Percentiles rank a stretch among this genome's conserved stretches.
phyloP scores from a whole-genome alignment of 805 yeast species.

The Ogataea salicorniae region DNA sequence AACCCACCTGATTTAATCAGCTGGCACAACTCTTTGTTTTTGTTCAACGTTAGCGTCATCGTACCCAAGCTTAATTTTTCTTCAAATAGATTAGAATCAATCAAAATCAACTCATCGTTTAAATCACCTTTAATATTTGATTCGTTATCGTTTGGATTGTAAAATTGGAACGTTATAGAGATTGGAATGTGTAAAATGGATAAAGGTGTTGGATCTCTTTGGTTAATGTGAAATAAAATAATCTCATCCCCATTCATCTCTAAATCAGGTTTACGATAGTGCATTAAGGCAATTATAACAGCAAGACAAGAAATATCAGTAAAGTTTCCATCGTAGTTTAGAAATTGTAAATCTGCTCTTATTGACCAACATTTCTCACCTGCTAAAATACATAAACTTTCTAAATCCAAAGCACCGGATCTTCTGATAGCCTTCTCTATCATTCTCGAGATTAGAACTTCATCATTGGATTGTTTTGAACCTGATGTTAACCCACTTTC shows the following conservation, averaged over 20 bases:
- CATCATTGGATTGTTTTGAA: constrained; percentile 62
- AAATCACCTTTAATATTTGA: constrained; percentile 66
- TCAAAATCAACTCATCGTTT: constrained; percentile 53
- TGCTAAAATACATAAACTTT: constrained; percentile 83
- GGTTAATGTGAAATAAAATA: constrained; percentile 64
- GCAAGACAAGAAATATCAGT: constrained; percentile 89
- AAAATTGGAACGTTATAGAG: constrained; percentile 85
- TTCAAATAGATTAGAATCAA: constrained; percentile 77
- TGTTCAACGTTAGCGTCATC: constrained; percentile 80
- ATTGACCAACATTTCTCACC: constrained; percentile 90
- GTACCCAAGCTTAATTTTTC: constrained; percentile 73
- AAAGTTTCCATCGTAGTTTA: constrained; percentile 89
- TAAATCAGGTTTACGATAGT: constrained; percentile 80
- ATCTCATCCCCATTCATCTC: constrained; percentile 62
- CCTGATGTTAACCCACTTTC: constrained; percentile 51
- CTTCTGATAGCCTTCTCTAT: constrained; percentile 90
- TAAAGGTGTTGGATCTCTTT: constrained; percentile 82
- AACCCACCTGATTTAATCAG: constrained; percentile 86
- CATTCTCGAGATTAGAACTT: constrained; percentile 70
- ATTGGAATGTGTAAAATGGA: constrained; percentile 86
- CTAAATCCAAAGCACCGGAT: constrained; percentile 87
- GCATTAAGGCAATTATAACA: constrained; percentile 79
- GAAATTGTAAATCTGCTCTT: constrained; percentile 82
- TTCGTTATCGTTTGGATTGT: constrained; percentile 59
- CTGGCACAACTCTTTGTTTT: constrained; percentile 88